Evolutionary conservation across 2,329 filamentous ascomycete genomes (phyloP).

Genomic region (Colletotrichum gigasporum): DNA sequence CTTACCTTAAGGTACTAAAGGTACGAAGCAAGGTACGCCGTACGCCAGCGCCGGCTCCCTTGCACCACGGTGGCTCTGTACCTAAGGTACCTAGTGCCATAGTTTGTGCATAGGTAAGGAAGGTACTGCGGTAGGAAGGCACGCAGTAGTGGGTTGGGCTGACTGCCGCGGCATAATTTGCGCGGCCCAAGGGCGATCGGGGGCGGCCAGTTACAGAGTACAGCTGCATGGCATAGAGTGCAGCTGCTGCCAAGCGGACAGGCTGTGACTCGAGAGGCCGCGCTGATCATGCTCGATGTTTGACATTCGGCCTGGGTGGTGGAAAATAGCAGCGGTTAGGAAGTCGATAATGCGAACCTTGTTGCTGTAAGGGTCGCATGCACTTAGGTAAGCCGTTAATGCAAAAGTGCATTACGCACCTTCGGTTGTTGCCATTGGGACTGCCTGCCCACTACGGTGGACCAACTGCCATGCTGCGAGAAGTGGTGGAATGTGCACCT

Average conservation of each 20-base stretch:
- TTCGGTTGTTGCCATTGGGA: not conserved
- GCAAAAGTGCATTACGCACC: too few species aligned
- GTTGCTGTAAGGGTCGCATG: not conserved
- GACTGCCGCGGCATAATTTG: conserved; percentile 8
- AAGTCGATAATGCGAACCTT: conserved; percentile 21
- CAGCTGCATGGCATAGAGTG: not conserved
- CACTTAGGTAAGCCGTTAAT: conserved; percentile 16
- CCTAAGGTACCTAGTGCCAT: too few species aligned
- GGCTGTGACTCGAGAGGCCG: conserved; percentile 8
- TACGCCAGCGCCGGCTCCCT: too few species aligned
- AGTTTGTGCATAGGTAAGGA: not conserved
- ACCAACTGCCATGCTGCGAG: too few species aligned
- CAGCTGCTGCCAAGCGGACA: not conserved
- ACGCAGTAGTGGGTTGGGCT: not conserved
- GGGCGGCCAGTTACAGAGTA: not conserved
- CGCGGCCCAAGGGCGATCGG: not conserved
- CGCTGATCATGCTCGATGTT: conserved; percentile 15
- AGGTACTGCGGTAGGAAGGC: not conserved
- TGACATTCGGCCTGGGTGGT: not conserved
- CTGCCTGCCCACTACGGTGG: not conserved
- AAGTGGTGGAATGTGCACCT: too few species aligned
- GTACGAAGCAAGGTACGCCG: too few species aligned
- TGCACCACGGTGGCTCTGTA: too few species aligned
- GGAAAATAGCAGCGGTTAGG: conserved; percentile 7
- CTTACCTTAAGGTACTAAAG: not conserved